Conservation (phyloP, 306 rosid genomes). For the Hippophae gyantsensis region DNA sequence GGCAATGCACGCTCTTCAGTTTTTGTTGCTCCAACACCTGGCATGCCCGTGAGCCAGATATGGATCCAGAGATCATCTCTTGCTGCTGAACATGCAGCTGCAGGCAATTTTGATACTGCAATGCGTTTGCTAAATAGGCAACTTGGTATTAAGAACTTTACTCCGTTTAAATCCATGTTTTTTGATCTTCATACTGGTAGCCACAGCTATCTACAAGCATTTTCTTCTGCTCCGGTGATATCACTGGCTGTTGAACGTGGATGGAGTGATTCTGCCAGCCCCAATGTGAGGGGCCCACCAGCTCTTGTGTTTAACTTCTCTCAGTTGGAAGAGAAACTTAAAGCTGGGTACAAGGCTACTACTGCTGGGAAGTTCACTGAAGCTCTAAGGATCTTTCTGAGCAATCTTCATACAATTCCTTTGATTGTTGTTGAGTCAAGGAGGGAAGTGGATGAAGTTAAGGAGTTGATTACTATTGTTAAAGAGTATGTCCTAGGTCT, state of each 20-base stretch:
- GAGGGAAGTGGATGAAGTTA: slow-evolving; percentile 91
- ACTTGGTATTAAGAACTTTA: slow-evolving; percentile 77
- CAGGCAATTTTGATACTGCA: slow-evolving; percentile 87
- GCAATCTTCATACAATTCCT: slow-evolving; percentile 76
- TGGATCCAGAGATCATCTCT: slow-evolving; percentile 87
- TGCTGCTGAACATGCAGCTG: slow-evolving; percentile 96
- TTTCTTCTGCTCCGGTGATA: slow-evolving; percentile 67
- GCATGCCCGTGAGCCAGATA: slow-evolving; percentile 85
- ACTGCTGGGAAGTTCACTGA: slow-evolving; percentile 72
- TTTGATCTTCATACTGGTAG: slow-evolving; percentile 75
- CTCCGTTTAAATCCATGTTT: slow-evolving; percentile 61
- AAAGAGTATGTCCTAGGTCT: slow-evolving; percentile 76
- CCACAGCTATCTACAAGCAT: slow-evolving; percentile 65
- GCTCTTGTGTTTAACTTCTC: slow-evolving; percentile 64
- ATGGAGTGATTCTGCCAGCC: slow-evolving; percentile 68
- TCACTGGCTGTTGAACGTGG: slow-evolving; percentile 81
- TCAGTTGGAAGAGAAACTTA: slow-evolving; percentile 79
- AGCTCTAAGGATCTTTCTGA: slow-evolving; percentile 48
- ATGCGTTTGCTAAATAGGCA: slow-evolving; percentile 82
- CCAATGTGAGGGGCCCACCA: slow-evolving; percentile 74
- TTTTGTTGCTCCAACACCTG: slow-evolving; percentile 81
- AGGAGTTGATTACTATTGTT: slow-evolving; percentile 69
- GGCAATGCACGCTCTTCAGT: slow-evolving; percentile 40
- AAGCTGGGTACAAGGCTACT: slow-evolving; percentile 79
- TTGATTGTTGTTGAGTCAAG: slow-evolving; percentile 77